Conservation (phyloP, 768 basidiomycete species). For the Cystobasidium ongulense region DNA sequence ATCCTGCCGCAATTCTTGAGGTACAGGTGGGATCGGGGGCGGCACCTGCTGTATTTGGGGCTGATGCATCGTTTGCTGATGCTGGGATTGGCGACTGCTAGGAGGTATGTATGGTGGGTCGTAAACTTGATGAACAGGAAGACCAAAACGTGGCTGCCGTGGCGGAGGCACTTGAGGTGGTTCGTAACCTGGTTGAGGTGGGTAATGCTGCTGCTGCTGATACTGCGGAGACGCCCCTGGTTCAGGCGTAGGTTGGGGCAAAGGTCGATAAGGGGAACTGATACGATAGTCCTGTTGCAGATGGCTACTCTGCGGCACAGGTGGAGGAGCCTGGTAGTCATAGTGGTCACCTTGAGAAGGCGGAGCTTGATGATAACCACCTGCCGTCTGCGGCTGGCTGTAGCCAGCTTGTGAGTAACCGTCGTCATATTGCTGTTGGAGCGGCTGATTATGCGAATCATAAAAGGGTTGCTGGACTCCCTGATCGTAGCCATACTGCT, state of each 20-base stretch:
- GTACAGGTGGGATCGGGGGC: slow-evolving; percentile 18
- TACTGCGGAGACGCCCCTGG: not conserved
- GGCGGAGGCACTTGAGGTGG: slow-evolving; percentile 2
- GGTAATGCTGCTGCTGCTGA: not conserved
- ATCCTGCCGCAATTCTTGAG: not conserved
- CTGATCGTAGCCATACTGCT: not conserved
- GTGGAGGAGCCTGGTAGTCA: not conserved
- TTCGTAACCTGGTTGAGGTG: not conserved
- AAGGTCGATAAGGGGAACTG: slow-evolving; percentile 8
- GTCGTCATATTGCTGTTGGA: not conserved
- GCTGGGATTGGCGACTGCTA: not conserved
- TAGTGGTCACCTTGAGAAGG: not conserved
- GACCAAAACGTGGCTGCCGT: slow-evolving; percentile 17
- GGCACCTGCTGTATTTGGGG: not conserved
- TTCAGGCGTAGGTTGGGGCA: slow-evolving; percentile 15
- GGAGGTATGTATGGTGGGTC: slow-evolving; percentile 6
- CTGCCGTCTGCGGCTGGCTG: not conserved
- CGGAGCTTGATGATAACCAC: not conserved
- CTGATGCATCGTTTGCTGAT: not conserved
- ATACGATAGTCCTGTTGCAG: slow-evolving; percentile 16
- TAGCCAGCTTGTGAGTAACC: not conserved
- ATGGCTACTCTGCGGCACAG: not conserved
- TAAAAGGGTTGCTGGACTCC: not conserved
- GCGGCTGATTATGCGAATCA: not conserved
- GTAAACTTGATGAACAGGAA: slow-evolving; percentile 17